Conservation (phyloP, 257 asterid genomes). For the Buddleja alternifolia region DNA sequence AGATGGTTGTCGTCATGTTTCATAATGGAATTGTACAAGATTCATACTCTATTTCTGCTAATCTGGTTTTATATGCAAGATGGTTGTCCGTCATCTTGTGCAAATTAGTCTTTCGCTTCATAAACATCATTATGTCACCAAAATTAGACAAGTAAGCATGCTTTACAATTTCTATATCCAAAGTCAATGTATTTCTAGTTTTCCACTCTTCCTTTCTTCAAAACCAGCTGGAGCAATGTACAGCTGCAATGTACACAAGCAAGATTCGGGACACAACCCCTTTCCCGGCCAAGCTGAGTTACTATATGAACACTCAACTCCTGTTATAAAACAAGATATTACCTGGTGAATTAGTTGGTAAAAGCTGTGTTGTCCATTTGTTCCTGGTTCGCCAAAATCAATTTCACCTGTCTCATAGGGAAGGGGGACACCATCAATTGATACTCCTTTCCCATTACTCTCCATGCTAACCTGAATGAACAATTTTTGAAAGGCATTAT, state of each 20-base stretch:
- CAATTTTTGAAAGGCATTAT: slow-evolving; percentile 12
- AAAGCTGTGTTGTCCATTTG: slow-evolving; percentile 99
- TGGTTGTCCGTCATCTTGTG: no score
- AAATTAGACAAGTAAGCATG: slow-evolving; percentile 18
- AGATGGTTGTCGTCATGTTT: not conserved
- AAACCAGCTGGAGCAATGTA: slow-evolving; percentile 17
- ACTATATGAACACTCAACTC: slow-evolving; percentile 9
- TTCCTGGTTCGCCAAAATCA: slow-evolving; percentile 99
- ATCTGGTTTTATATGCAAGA: no score
- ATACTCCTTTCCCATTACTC: slow-evolving; percentile 98
- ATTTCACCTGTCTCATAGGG: slow-evolving; percentile 95
- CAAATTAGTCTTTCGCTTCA: not conserved
- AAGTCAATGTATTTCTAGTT: not conserved
- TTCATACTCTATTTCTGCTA: slow-evolving; percentile 19
- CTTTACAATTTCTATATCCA: not conserved
- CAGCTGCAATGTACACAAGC: slow-evolving; percentile 23
- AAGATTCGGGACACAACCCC: slow-evolving; percentile 7
- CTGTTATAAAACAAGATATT: slow-evolving; percentile 18
- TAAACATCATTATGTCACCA: slow-evolving; percentile 6
- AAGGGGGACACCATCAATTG: slow-evolving; percentile 93
- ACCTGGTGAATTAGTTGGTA: slow-evolving; percentile 99
- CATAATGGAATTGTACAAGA: not conserved
- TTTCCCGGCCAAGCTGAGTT: slow-evolving; percentile 18
- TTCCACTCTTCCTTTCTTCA: slow-evolving; percentile 1
- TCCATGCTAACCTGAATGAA: slow-evolving; percentile 93